A percentile compares a stretch with the other conserved stretches of the same genome.
These are phyloP conservation scores for Brassica rapa DNA, from an alignment of 345 rosid genomes.

Conservation along the genomic window DNA sequence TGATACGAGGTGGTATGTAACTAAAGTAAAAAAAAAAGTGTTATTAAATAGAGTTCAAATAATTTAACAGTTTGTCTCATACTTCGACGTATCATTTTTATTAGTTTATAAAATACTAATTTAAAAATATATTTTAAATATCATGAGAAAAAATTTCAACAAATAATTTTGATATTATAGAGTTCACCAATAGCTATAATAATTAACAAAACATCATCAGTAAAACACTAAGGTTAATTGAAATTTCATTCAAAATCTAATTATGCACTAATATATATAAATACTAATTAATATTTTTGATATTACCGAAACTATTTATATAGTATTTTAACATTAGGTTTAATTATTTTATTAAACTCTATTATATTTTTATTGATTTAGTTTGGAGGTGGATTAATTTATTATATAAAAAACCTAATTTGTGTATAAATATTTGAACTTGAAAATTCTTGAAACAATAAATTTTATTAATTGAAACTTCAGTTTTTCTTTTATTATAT, in stretches of 20 bases:
- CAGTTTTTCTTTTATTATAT: too few species aligned
- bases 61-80: neutral
- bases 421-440: neutral
- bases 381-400: neutral
- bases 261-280: neutral
- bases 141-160: neutral
- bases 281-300: neutral
- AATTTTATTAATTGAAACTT: neutral
- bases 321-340: neutral
- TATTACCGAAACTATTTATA: neutral
- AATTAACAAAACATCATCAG: neutral
- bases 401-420: too few species aligned
- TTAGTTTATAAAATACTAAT: too few species aligned
- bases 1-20: neutral
- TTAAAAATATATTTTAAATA: too few species aligned
- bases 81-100: neutral
- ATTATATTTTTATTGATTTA: neutral
- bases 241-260: neutral
- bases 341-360: neutral
- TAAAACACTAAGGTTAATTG: neutral
- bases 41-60: neutral
- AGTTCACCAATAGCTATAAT: neutral
- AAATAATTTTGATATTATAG: neutral
- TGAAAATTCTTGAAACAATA: neutral
- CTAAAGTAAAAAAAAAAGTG: neutral